Conservation (phyloP, 1,139 yeast species). For the Yamadazyma diospyri region DNA sequence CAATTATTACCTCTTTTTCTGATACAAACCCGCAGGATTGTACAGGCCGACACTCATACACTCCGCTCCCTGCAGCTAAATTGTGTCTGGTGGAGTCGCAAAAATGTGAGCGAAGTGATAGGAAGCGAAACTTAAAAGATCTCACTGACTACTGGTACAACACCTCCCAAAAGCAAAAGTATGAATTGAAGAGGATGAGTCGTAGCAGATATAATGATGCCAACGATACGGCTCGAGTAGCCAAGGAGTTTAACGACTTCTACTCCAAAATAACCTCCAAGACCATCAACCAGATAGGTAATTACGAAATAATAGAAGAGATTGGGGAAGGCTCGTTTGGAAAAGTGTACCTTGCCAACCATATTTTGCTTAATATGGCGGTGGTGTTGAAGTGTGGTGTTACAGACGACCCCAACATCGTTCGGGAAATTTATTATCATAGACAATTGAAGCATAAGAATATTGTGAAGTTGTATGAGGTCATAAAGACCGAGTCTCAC, state of each 20-base stretch:
- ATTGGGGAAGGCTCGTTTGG: slow-evolving; percentile 94
- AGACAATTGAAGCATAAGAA: slow-evolving; percentile 80
- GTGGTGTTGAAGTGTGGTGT: slow-evolving; percentile 86
- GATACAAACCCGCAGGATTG: no score
- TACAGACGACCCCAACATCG: slow-evolving; percentile 83
- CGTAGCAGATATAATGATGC: slow-evolving; percentile 18
- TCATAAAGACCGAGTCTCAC: slow-evolving; percentile 71
- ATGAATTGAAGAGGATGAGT: background rate
- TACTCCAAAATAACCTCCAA: slow-evolving; percentile 53
- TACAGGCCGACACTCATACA: no score
- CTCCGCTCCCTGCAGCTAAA: no score
- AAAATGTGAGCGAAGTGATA: no score
- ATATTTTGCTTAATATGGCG: slow-evolving; percentile 64
- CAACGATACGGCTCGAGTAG: slow-evolving; percentile 42
- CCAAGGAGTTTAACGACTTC: slow-evolving; percentile 63
- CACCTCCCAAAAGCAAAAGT: background rate
- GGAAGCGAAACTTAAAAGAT: no score
- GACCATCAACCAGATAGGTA: slow-evolving; percentile 65
- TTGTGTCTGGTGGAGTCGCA: no score
- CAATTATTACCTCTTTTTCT: no score
- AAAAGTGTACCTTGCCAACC: slow-evolving; percentile 80
- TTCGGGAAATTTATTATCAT: slow-evolving; percentile 87
- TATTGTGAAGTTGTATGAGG: slow-evolving; percentile 82
- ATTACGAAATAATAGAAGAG: slow-evolving; percentile 64
- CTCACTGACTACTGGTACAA: no score